phyloP scores from a whole-genome alignment of 345 rosid genomes.

The Citrus maxima region DNA sequence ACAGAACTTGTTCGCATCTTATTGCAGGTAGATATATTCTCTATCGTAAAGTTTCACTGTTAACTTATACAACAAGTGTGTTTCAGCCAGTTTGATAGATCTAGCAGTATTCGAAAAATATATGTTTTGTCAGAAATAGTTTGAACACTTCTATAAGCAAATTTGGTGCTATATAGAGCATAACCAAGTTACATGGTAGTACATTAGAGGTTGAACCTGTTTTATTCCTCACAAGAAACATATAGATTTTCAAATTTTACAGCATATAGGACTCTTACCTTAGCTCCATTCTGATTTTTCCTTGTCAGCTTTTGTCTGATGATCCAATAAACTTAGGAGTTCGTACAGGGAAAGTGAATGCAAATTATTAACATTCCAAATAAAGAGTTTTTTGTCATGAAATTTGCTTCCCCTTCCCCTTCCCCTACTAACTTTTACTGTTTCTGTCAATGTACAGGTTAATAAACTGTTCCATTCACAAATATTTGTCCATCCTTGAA shows the following conservation, averaged over 20 bases:
- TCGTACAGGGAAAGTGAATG: neutral
- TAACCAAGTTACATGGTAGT: neutral
- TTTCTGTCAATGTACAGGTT: neutral
- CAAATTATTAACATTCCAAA: neutral
- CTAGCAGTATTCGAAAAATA: too few relatives aligned
- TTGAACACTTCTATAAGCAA: neutral
- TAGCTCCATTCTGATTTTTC: neutral
- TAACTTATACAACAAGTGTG: neutral
- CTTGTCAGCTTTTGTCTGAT: neutral
- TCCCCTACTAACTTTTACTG: neutral
- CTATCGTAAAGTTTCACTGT: neutral
- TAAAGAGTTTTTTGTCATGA: neutral
- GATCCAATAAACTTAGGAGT: neutral
- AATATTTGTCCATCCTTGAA: neutral
- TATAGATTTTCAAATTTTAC: neutral
- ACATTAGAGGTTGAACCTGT: neutral
- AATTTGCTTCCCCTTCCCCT: neutral
- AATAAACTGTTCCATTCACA: neutral
- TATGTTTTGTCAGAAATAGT: neutral
- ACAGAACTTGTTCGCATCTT: slow-evolving; percentile 95
- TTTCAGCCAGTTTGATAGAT: too few relatives aligned
- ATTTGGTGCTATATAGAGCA: neutral
- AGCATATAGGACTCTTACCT: neutral
- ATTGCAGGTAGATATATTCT: slow-evolving; percentile 57
- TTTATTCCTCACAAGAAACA: neutral